Base-by-base conservation (phyloP, 2,329 filamentous ascomycete genomes). In the Nigrograna mackinnonii region DNA sequence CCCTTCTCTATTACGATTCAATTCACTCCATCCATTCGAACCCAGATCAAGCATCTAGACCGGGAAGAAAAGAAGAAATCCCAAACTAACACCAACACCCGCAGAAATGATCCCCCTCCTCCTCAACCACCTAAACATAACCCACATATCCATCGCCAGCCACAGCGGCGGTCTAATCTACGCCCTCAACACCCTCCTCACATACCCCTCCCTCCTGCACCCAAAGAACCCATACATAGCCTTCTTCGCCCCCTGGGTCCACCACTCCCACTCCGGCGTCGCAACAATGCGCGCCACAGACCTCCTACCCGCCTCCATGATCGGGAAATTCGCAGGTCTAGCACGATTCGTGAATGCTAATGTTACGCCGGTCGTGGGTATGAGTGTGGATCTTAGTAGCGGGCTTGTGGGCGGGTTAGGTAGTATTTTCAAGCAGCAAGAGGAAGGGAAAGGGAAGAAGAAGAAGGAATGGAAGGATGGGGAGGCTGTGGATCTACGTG, bases 221-320 rank as follows among this genome's bases (percentile, higher is more conserved):
- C 61, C 60, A 5, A 33, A 39, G 3, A 50, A 40, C 18, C 60
- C 62, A 3, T 64, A 63, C 28, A 38, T 62, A 17, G 52, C 53
- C 41, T 58, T 64, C 46, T 64, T 64, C 40, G 60, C 60, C 6
- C 63, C 60, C 2, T 63, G 60, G 59, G 58, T 66, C 6, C 62
- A 66, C 37, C 56, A 50, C 6, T 55, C 55, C 2, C 56, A 65
- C 21, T 57, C 61, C 7, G 52, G 46, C 7, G 35, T 62, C 30
- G 41, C 37, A 7, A 46, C 50, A 20, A 31, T 61, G 35, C 43
- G 47, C 24, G 61, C 49, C 4, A 53, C 55, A 5, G 52, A 57
- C 32, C 34, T 61, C n/a, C 55, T 64, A 12, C 57, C 61, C 4
- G 43, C 58, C 17, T 46, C 54, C 6, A 19, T 59, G 18, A 50